Evolutionary conservation across 2,329 filamentous ascomycete species (phyloP).

Genomic region (Mollisia scopiformis): DNA sequence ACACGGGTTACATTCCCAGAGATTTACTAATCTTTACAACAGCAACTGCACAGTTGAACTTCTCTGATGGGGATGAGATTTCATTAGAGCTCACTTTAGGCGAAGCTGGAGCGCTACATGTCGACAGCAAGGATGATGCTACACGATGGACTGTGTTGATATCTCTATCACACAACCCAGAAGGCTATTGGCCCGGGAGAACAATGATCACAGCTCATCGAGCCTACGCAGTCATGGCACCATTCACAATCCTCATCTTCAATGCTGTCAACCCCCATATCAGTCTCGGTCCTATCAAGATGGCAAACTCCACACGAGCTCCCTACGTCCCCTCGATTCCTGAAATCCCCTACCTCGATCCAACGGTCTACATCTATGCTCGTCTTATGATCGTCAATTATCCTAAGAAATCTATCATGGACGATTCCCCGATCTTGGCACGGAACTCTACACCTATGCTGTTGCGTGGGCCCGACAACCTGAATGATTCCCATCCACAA

Average conservation of each 20-base stretch:
- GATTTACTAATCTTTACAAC: background rate
- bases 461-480: background rate
- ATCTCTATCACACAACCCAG: background rate
- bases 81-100: background rate
- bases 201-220: background rate
- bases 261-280: background rate
- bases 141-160: background rate
- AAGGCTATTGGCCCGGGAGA: background rate
- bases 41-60: background rate
- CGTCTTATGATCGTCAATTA: background rate
- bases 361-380: background rate
- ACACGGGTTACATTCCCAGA: background rate
- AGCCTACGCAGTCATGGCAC: background rate
- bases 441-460: background rate
- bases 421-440: background rate
- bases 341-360: background rate
- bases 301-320: background rate
- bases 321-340: background rate
- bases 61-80: background rate
- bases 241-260: background rate
- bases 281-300: background rate
- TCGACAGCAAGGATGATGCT: background rate
- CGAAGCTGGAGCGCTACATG: background rate
- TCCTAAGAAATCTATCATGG: background rate
- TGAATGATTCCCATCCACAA: background rate